These are phyloP conservation scores for Fonsecaea monophora DNA, from an alignment of 2,329 filamentous ascomycete genomes.

Conservation along the genomic window DNA sequence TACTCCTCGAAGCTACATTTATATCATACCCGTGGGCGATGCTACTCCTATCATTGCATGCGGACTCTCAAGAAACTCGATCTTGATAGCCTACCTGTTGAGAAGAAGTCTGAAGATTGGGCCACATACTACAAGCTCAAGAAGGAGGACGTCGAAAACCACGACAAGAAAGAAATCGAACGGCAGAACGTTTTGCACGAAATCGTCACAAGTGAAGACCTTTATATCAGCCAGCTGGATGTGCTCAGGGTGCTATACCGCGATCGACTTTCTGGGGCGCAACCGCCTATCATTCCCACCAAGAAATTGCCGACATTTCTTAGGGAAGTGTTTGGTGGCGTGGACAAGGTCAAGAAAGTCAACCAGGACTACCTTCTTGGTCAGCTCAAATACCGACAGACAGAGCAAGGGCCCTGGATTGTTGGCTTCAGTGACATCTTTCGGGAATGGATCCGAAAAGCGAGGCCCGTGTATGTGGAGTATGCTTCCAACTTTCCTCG, in stretches of 20 bases:
- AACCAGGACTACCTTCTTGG: conserved; percentile 93
- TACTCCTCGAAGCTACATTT: conserved; percentile 84
- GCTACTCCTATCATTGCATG: conserved; percentile 93
- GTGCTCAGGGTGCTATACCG: conserved; percentile 85
- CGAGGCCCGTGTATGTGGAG: conserved; percentile 84
- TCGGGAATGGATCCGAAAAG: conserved; percentile 97
- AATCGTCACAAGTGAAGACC: conserved; percentile 90
- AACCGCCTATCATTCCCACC: conserved; percentile 81
- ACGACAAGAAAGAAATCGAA: conserved; percentile 85
- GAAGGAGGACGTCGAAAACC: conserved; percentile 74
- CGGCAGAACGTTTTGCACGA: conserved; percentile 95
- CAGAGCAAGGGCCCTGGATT: conserved; percentile 95
- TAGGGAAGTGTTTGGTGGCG: conserved; percentile 84
- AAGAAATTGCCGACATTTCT: conserved; percentile 82
- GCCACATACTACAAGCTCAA: conserved; percentile 84
- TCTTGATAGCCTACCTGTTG: conserved; percentile 64
- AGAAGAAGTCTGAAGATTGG: conserved; percentile 80
- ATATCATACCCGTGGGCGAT: conserved; percentile 70
- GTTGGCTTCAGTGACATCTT: conserved; percentile 95
- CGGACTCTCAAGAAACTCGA: conserved; percentile 95
- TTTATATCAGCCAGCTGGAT: conserved; percentile 86
- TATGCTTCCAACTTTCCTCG: conserved; percentile 88
- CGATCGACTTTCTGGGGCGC: conserved; percentile 73
- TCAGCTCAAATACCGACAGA: conserved; percentile 94
- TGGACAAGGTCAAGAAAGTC: conserved; percentile 84